Conservation (phyloP, 345 rosid species). For the Populus pruinosa region DNA sequence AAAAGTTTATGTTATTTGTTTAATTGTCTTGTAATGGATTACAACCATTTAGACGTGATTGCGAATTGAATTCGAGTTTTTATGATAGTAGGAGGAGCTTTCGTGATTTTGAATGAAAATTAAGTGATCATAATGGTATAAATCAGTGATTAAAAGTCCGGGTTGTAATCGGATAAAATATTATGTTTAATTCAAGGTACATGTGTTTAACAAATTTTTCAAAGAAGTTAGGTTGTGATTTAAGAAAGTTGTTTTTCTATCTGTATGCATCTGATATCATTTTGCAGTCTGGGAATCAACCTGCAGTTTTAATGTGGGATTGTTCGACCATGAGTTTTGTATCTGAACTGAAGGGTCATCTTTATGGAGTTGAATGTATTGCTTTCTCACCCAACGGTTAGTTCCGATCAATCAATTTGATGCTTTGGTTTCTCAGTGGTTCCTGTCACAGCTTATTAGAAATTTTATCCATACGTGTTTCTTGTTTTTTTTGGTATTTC, state of each 20-base stretch:
- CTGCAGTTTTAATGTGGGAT: constrained; percentile 83
- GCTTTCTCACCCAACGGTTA: constrained; percentile 82
- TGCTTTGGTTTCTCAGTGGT: not conserved
- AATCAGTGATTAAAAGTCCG: too few relatives aligned
- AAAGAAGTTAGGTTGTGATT: too few relatives aligned
- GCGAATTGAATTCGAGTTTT: too few relatives aligned
- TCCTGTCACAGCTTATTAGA: not conserved
- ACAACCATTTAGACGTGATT: too few relatives aligned
- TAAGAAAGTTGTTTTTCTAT: not conserved
- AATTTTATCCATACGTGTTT: not conserved
- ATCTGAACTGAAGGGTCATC: constrained; percentile 74
- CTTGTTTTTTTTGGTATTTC: not conserved
- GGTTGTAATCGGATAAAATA: too few relatives aligned
- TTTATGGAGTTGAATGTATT: constrained; percentile 69
- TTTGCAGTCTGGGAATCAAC: constrained; percentile 65
- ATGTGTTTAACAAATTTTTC: too few relatives aligned
- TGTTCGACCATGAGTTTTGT: constrained; percentile 36
- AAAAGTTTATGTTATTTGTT: not conserved
- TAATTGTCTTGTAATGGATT: not conserved
- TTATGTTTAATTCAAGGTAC: too few relatives aligned
- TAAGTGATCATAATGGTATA: not conserved
- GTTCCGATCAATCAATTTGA: constrained; percentile 13
- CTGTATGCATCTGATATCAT: constrained; percentile 24
- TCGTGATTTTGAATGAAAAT: not conserved
- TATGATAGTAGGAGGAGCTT: not conserved